These are phyloP conservation scores for Prototheca cutis DNA, from an alignment of 163 green algal species.

Conservation along the genomic window DNA sequence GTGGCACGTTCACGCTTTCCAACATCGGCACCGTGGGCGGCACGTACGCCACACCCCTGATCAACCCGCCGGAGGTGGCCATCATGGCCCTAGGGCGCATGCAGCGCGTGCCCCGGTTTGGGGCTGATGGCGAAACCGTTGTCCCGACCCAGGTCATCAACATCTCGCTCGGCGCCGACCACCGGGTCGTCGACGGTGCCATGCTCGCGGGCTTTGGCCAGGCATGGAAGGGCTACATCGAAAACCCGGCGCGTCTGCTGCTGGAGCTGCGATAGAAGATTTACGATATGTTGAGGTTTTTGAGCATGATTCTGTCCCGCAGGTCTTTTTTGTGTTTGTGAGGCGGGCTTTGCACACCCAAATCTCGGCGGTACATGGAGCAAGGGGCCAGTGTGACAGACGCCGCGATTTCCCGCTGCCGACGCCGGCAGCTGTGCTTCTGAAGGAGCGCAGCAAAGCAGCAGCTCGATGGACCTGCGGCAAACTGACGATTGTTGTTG, in stretches of 20 bases:
- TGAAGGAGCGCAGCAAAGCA: too few relatives aligned
- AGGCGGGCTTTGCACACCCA: too few relatives aligned
- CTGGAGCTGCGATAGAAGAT: constrained; percentile 61
- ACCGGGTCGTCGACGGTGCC: constrained; percentile 72
- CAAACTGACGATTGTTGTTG: too few relatives aligned
- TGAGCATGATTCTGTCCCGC: too few relatives aligned
- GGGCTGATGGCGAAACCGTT: constrained; percentile 1
- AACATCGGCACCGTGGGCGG: constrained; percentile 83
- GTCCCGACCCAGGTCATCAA: constrained; percentile 7
- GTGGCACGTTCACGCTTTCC: constrained; percentile 67
- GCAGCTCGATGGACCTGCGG: too few relatives aligned
- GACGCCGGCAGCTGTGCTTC: too few relatives aligned
- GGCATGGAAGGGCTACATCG: constrained; percentile 51
- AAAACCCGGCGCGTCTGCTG: constrained; percentile 61
- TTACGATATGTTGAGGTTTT: too few relatives aligned
- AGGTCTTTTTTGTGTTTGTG: too few relatives aligned
- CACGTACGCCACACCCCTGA: constrained; percentile 63
- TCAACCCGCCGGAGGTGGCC: constrained; percentile 60
- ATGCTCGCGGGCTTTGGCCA: constrained; percentile 59
- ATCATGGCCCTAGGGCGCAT: constrained; percentile 77
- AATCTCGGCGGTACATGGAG: too few relatives aligned
- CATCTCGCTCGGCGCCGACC: constrained; percentile 22
- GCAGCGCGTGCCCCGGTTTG: constrained; percentile 41
- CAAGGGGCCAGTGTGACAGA: too few relatives aligned
- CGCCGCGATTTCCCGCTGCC: too few relatives aligned